These are phyloP conservation scores for Colletotrichum agaves DNA, from an alignment of 2,329 filamentous ascomycete genomes.

Conservation along the genomic window DNA sequence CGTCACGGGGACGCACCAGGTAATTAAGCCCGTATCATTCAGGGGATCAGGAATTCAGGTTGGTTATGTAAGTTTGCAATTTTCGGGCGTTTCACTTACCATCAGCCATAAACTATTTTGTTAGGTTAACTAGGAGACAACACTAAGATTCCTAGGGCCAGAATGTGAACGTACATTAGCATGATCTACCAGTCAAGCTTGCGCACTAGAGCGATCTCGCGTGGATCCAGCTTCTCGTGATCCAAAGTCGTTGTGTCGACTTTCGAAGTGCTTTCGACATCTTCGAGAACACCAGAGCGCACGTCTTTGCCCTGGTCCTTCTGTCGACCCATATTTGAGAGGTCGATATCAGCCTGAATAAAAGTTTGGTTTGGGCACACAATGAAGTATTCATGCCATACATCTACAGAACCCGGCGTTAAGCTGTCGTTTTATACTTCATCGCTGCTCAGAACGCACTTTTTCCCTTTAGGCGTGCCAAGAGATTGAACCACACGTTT, in stretches of 20 bases:
- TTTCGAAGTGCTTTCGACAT: conserved; percentile 8
- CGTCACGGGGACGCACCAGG: conserved; percentile 43
- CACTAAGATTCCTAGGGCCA: neutral
- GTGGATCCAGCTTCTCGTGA: conserved; percentile 51
- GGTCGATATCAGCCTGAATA: no score
- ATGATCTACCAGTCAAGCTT: conserved; percentile 54
- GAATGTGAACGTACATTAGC: conserved; percentile 31
- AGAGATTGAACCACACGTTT: no score
- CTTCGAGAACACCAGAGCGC: neutral
- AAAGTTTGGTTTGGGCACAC: no score
- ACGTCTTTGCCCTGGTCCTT: neutral
- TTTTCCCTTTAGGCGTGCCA: no score
- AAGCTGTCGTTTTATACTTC: no score
- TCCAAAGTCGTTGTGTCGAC: conserved; percentile 38
- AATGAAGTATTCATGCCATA: no score
- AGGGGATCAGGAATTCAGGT: neutral
- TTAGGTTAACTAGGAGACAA: accelerated
- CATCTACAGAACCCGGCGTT: no score
- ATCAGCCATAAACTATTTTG: conserved; percentile 5
- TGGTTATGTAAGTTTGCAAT: no score
- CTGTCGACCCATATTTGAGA: neutral
- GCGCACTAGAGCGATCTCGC: conserved; percentile 51
- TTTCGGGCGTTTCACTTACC: neutral
- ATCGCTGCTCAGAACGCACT: no score
- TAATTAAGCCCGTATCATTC: conserved; percentile 42